phyloP scores from a whole-genome alignment of 2,329 filamentous ascomycete species.

The Alternaria infectoria region DNA sequence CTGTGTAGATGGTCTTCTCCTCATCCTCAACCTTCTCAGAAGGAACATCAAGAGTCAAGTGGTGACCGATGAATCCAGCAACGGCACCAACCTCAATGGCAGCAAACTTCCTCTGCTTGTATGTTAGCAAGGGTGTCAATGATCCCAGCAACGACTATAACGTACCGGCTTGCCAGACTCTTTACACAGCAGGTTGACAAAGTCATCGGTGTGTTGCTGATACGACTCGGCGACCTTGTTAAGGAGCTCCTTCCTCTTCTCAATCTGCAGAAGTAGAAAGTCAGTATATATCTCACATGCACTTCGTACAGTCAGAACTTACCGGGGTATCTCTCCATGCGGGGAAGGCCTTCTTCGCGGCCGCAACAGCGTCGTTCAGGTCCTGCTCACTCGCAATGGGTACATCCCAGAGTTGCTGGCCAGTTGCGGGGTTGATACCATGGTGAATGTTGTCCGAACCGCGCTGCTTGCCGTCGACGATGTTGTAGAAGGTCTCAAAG shows the following conservation, averaged over 20 bases:
- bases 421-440: constrained; percentile 60
- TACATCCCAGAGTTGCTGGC: constrained; percentile 58
- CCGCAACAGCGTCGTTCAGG: constrained; percentile 58
- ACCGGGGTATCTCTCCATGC: constrained; percentile 51
- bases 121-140: constrained; percentile 8
- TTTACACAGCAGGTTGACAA: constrained; percentile 41
- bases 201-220: constrained; percentile 37
- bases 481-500: constrained; percentile 58
- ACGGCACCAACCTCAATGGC: constrained; percentile 49
- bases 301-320: neutral
- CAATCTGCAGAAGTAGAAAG: constrained; percentile 5
- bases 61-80: constrained; percentile 47
- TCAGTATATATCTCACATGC: neutral
- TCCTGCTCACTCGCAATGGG: constrained; percentile 58
- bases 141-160: neutral
- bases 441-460: constrained; percentile 52
- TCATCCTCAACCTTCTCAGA: constrained; percentile 53
- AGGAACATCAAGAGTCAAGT: constrained; percentile 41
- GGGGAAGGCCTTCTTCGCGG: constrained; percentile 56
- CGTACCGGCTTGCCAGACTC: constrained; percentile 48
- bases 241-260: constrained; percentile 43
- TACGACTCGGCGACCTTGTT: constrained; percentile 34
- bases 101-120: constrained; percentile 48
- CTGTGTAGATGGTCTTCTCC: constrained; percentile 55
- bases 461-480: constrained; percentile 58